Base-by-base conservation (phyloP, 2,329 filamentous ascomycete species). In the Allantophomopsis lycopodina region DNA sequence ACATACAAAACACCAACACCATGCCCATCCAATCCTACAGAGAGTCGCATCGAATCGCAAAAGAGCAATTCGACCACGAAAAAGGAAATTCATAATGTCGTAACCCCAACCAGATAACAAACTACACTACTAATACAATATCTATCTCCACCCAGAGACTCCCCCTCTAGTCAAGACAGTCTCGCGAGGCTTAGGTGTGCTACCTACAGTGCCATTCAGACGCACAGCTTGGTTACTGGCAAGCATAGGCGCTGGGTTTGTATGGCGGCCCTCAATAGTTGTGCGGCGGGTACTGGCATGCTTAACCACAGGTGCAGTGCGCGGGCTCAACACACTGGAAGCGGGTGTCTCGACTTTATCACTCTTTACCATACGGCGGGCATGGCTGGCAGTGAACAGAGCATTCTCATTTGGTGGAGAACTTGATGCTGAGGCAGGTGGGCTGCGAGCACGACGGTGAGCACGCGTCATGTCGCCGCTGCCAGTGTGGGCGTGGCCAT, bases 361-460 rank as follows among this genome's bases (percentile, higher is more conserved):
- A 36, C 65, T 69, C 52, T 71, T 76, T 32, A 76, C 71, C 73
- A 83, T 80, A 12, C 79, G 66, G 34, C 79, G 65, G 18, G 78
- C 76, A 45, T 80, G 76, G 40, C 71, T 68, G 17, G 76, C 73
- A 1, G 74, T 79, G 56, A 82, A 81, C 56, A 79, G 64, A 7
- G 62, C 60, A 42, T 69, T 72, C 47, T 76, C 71, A 39, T 63
- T 69, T 2, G 73, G 71, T 12, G 74, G 71, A 40, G 68, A 71
- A 40, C 63, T 58, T 15, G 65, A 57, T 61, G 44, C 72, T 63
- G 48, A 76, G 60, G 50, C 53, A 14, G 63, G 58, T 13, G 66
- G 61, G 36, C 52, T 56, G 36, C 54, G 13, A 18, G 21, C 33
- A 7, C 53, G 46, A 32, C 51, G 49, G 15, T 53, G 48, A 12